These are phyloP conservation scores for Neofusicoccum umdonicola DNA, from an alignment of 2,329 filamentous ascomycete species.

Conservation along the genomic window DNA sequence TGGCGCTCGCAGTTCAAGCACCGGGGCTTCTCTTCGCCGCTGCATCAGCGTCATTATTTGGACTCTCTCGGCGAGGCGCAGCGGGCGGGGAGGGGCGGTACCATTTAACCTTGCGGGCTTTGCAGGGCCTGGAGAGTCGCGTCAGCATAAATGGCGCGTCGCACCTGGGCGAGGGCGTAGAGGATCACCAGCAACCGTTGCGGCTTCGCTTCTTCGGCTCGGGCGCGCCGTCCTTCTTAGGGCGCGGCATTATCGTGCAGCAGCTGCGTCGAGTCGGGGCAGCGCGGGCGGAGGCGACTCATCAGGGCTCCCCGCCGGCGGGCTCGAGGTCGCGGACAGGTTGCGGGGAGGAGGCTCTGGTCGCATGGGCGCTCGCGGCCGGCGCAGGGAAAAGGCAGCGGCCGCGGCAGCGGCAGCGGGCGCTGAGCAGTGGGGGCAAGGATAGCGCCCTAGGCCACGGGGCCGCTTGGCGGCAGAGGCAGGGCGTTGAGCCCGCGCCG, in stretches of 20 bases:
- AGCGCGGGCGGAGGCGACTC: background rate
- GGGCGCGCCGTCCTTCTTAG: slow-evolving; percentile 61
- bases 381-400: background rate
- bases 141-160: slow-evolving; percentile 3
- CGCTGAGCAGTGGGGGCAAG: slow-evolving; percentile 1
- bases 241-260: slow-evolving; percentile 56
- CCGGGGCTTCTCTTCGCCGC: slow-evolving; percentile 70
- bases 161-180: background rate
- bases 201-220: slow-evolving; percentile 67
- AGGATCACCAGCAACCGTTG: slow-evolving; percentile 63
- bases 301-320: background rate
- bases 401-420: background rate
- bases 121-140: slow-evolving; percentile 63
- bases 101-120: slow-evolving; percentile 77
- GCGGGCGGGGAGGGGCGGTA: slow-evolving; percentile 28
- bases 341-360: background rate
- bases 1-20: slow-evolving; percentile 72
- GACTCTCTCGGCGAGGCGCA: background rate
- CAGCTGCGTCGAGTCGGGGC: background rate
- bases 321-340: background rate
- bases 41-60: slow-evolving; percentile 29
- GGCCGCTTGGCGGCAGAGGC: background rate
- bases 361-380: background rate
- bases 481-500: background rate
- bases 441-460: background rate